A percentile compares a stretch with the other conserved stretches of the same genome.
phyloP scores from a whole-genome alignment of 257 asterid genomes.

The Jacaranda mimosifolia region DNA sequence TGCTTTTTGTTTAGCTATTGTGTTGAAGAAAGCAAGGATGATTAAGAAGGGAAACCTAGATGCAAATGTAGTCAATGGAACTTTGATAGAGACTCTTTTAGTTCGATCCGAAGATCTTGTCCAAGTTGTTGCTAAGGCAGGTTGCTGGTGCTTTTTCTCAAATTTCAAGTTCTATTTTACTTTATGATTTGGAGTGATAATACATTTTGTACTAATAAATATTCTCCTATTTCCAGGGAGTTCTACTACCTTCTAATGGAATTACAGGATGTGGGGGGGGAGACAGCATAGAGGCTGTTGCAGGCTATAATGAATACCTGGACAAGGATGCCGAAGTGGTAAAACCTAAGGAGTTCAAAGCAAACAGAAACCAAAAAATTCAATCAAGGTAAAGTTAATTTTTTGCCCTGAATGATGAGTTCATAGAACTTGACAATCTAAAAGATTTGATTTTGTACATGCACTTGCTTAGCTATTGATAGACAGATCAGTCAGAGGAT shows the following conservation, averaged over 20 bases:
- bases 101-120: slow-evolving; percentile 76
- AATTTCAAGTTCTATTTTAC: slow-evolving; percentile 12
- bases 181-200: neutral
- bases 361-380: slow-evolving; percentile 39
- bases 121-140: slow-evolving; percentile 91
- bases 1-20: slow-evolving; percentile 65
- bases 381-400: slow-evolving; percentile 49
- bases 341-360: slow-evolving; percentile 36
- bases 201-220: slow-evolving; percentile 9
- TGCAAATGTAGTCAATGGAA: slow-evolving; percentile 63
- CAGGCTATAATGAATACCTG: slow-evolving; percentile 40
- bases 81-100: slow-evolving; percentile 76
- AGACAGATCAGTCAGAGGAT: slow-evolving; percentile 9
- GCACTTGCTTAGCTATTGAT: slow-evolving; percentile 24
- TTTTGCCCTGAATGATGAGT: slow-evolving; percentile 16
- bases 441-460: slow-evolving; percentile 9
- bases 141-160: slow-evolving; percentile 37
- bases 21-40: slow-evolving; percentile 87
- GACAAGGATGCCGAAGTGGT: slow-evolving; percentile 47
- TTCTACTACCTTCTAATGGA: slow-evolving; percentile 63
- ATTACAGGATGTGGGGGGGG: slow-evolving; percentile 51
- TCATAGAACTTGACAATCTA: slow-evolving; percentile 28
- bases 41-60: slow-evolving; percentile 65
- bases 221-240: slow-evolving; percentile 55
- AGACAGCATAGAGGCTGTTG: slow-evolving; percentile 45